phyloP scores from a whole-genome alignment of 805 yeast genomes.

The Metschnikowia noctiluminum region DNA sequence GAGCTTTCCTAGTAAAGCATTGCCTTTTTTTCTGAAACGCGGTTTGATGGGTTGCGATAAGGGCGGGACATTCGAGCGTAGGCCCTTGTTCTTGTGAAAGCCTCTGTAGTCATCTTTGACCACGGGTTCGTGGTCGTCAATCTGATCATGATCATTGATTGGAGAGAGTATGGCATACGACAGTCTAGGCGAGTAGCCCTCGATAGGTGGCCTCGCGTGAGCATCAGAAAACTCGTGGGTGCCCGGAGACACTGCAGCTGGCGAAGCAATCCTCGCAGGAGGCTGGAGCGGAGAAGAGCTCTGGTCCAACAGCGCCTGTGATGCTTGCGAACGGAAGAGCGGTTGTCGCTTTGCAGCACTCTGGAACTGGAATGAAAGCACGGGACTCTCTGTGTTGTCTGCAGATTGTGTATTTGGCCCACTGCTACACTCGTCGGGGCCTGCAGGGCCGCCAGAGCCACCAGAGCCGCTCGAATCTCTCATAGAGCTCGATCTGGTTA shows the following conservation, averaged over 20 bases:
- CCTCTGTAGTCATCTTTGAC: slow-evolving; percentile 34
- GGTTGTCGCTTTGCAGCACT: slow-evolving; percentile 1
- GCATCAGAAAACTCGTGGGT: slow-evolving; percentile 7
- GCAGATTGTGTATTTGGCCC: not conserved
- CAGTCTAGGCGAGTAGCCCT: slow-evolving; percentile 17
- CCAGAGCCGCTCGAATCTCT: not conserved
- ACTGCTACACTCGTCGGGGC: not conserved
- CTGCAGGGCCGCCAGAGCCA: not conserved
- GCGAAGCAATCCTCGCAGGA: not conserved
- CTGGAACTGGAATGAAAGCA: slow-evolving; percentile 10
- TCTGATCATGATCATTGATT: not conserved
- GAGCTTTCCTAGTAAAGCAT: slow-evolving; percentile 37
- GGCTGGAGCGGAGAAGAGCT: not conserved
- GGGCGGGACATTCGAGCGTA: slow-evolving; percentile 40
- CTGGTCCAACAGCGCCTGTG: slow-evolving; percentile 2
- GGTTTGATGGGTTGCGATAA: slow-evolving; percentile 50
- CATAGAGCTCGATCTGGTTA: not conserved
- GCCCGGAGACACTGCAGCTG: slow-evolving; percentile 7
- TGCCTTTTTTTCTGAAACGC: slow-evolving; percentile 36
- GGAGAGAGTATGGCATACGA: slow-evolving; percentile 10
- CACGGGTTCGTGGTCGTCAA: not conserved
- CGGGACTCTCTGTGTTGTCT: slow-evolving; percentile 6
- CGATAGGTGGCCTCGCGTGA: slow-evolving; percentile 6
- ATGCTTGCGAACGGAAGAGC: slow-evolving; percentile 5
- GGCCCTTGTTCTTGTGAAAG: slow-evolving; percentile 33